Evolutionary conservation across 2,329 filamentous ascomycete species (phyloP).

Genomic region (Aspergillus tubingensis): DNA sequence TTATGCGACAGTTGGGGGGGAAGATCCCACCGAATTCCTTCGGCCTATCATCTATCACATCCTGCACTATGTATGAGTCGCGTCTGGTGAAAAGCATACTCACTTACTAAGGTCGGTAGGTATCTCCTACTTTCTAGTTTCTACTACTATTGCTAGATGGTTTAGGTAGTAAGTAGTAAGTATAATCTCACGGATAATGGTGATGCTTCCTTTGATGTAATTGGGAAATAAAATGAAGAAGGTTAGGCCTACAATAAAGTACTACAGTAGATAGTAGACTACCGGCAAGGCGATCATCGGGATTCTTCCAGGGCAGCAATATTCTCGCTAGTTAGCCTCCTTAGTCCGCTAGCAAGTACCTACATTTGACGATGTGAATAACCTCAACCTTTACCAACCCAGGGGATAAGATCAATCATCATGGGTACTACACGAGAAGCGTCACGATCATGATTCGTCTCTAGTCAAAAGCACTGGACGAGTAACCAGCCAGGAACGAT

Average conservation of each 20-base stretch:
- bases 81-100: background rate
- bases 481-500: constrained; percentile 9
- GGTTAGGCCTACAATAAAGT: too few relatives aligned
- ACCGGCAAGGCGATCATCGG: background rate
- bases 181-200: background rate
- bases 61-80: constrained; percentile 5
- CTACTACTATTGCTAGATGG: background rate
- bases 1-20: background rate
- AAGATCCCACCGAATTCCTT: background rate
- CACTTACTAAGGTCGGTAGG: too few relatives aligned
- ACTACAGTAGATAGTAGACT: too few relatives aligned
- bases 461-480: constrained; percentile 10
- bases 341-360: background rate
- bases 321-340: background rate
- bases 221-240: too few relatives aligned
- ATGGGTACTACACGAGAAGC: constrained; percentile 5
- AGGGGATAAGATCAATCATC: background rate
- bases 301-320: background rate
- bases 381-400: background rate
- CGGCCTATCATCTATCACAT: background rate
- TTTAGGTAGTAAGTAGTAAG: background rate
- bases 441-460: constrained; percentile 10
- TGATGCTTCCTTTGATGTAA: too few relatives aligned
- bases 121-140: background rate
- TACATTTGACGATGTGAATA: background rate